These are phyloP conservation scores for Xylariaceae sp. DNA, from an alignment of 2,329 filamentous ascomycete genomes.

Conservation along the genomic window DNA sequence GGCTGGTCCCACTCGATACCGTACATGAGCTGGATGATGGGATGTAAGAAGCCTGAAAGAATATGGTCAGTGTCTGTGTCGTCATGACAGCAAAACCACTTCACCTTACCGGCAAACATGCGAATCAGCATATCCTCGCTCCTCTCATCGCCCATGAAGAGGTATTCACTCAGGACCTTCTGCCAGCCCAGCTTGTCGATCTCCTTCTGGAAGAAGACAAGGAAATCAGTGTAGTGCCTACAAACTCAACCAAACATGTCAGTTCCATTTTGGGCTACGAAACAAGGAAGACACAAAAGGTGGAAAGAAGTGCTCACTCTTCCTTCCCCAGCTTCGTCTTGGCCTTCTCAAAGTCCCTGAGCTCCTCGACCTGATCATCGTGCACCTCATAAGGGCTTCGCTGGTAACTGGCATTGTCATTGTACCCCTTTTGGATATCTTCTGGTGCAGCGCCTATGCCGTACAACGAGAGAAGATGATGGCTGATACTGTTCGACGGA, in stretches of 20 bases:
- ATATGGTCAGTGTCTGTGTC: constrained; percentile 3
- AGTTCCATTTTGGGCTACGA: neutral
- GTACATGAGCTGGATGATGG: constrained; percentile 79
- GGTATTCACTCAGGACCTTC: constrained; percentile 55
- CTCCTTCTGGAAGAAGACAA: constrained; percentile 70
- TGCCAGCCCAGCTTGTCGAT: constrained; percentile 61
- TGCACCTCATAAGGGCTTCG: constrained; percentile 41
- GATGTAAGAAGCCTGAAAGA: constrained; percentile 61
- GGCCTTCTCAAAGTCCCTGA: constrained; percentile 53
- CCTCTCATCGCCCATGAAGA: constrained; percentile 61
- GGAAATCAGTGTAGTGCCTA: constrained; percentile 62
- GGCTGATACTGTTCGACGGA: constrained; percentile 49
- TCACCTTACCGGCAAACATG: constrained; percentile 56
- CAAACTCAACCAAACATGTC: neutral
- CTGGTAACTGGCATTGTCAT: constrained; percentile 63
- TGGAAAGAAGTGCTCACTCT: constrained; percentile 29
- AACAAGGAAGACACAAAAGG: neutral
- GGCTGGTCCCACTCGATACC: constrained; percentile 79
- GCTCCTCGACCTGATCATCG: constrained; percentile 44
- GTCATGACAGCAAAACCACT: no score
- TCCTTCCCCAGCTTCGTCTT: constrained; percentile 56
- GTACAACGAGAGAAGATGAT: constrained; percentile 72
- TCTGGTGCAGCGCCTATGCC: constrained; percentile 62
- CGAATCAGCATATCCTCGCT: constrained; percentile 65
- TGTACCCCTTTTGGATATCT: constrained; percentile 59